Base-by-base conservation (phyloP, 192 early-diverging fungal genomes). In the Dispira simplex region DNA sequence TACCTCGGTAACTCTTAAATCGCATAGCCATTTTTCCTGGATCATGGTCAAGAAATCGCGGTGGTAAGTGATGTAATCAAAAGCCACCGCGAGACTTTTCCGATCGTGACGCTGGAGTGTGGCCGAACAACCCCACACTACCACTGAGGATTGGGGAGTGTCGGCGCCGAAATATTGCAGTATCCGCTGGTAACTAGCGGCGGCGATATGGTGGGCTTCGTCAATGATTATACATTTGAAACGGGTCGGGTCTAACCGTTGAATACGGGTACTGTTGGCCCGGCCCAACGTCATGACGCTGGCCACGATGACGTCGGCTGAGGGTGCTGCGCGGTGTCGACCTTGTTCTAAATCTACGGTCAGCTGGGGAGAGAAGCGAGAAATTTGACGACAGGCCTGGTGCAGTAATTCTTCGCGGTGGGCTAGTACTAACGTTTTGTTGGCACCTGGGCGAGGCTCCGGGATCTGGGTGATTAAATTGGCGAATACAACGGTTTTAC, bases 41-140 rank as follows among this genome's bases (percentile, higher is more conserved):
- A 98, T 87, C 95, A 98, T 93, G 12, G 86, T 75, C 16, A 84
- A 56, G 56, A 95, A 89, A 46, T 77, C 72, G 45, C 77, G 76
- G 46, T 90, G 83, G 65, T 80, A 95, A 0, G 84, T 79, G 51
- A 95, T 79, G 21, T 88, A 48, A 55, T 95, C 87, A 68, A 95
- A 98, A 10, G 83, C 77, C 5, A 63, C 65, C 10, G 56, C 64
- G 9, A 95, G 71, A 11, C 70, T 75, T 14, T 91, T 43, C 2
- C 91, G 90, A 63, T 98, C 95, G 69, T 90, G 85, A 21, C 95
- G 76, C 39, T 84, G 70, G 45, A 95, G 75, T 0, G 95, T 95
- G 1, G 93, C 95, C 39, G 93, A 93, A 64, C 92, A 98, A 0
- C 93, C 95, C 86, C 91, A 95, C 11, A 98, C 77, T 49, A 90